phyloP scores from a whole-genome alignment of 2,329 filamentous ascomycete genomes.

The Fusarium foetens region DNA sequence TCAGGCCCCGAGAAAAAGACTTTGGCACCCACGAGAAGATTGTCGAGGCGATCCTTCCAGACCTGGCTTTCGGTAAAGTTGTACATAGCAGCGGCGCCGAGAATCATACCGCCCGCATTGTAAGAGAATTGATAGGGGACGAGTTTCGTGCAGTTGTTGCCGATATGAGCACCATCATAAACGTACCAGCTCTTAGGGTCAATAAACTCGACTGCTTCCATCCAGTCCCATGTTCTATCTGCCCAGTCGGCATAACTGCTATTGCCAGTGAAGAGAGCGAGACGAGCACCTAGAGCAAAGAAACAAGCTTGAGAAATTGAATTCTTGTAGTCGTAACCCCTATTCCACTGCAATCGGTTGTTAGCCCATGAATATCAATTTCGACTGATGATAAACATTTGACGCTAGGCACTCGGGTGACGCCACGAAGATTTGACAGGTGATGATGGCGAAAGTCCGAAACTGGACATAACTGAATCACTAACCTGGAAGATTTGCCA shows the following conservation, averaged over 20 bases:
- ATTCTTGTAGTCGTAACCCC: constrained; percentile 82
- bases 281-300: constrained; percentile 71
- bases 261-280: constrained; percentile 82
- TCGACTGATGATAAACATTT: background rate
- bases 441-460: background rate
- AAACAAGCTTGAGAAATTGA: constrained; percentile 71
- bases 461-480: background rate
- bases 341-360: constrained; percentile 66
- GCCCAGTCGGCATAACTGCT: constrained; percentile 82
- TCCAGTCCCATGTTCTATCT: constrained; percentile 77
- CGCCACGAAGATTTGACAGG: background rate
- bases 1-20: constrained; percentile 65
- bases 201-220: constrained; percentile 65
- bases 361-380: constrained; percentile 7
- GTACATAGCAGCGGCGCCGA: constrained; percentile 75
- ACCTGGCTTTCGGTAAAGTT: constrained; percentile 64
- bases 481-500: constrained; percentile 80
- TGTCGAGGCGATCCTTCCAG: constrained; percentile 69
- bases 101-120: constrained; percentile 73
- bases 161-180: constrained; percentile 70
- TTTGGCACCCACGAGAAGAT: constrained; percentile 63
- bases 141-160: constrained; percentile 66
- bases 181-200: constrained; percentile 65
- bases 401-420: background rate
- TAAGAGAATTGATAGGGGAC: constrained; percentile 75